A percentile compares a stretch with the other conserved stretches of the same genome.
These are phyloP conservation scores for Trichoderma sp. DNA, from an alignment of 2,329 filamentous ascomycete genomes.

Conservation along the genomic window DNA sequence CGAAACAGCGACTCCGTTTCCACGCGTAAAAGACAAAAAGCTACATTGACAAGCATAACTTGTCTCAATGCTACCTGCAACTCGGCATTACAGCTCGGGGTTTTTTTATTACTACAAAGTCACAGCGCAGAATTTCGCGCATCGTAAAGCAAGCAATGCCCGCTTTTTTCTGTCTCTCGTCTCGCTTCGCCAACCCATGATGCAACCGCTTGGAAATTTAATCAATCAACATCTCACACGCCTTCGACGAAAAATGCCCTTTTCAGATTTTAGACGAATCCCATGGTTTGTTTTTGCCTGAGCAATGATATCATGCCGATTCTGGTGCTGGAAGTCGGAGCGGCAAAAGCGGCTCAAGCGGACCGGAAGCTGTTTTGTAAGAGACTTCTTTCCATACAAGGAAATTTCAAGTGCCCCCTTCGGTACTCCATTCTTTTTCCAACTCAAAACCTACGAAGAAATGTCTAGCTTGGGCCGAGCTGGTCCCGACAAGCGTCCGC, in stretches of 20 bases:
- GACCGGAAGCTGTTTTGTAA: background rate
- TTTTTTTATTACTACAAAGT: background rate
- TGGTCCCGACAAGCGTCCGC: conserved; percentile 11
- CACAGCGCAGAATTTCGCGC: background rate
- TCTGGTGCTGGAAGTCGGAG: background rate
- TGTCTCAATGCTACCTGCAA: background rate
- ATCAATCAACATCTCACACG: background rate
- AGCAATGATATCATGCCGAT: background rate
- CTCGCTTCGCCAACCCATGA: background rate
- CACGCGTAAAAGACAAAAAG: background rate
- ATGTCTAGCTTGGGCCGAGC: conserved; percentile 2
- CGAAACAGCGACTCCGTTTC: background rate
- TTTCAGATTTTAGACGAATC: background rate
- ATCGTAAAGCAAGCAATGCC: background rate
- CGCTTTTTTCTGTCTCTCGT: background rate
- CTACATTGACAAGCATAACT: background rate
- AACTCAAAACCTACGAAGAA: background rate
- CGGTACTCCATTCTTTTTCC: background rate
- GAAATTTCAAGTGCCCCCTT: background rate
- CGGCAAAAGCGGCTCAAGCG: background rate
- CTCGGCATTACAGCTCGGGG: background rate
- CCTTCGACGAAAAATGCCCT: background rate
- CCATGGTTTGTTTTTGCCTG: background rate
- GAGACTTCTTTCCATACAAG: background rate
- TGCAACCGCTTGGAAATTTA: background rate